Conservation (phyloP, 2,329 filamentous ascomycete genomes). For the Neofusicoccum kwambonambiense region DNA sequence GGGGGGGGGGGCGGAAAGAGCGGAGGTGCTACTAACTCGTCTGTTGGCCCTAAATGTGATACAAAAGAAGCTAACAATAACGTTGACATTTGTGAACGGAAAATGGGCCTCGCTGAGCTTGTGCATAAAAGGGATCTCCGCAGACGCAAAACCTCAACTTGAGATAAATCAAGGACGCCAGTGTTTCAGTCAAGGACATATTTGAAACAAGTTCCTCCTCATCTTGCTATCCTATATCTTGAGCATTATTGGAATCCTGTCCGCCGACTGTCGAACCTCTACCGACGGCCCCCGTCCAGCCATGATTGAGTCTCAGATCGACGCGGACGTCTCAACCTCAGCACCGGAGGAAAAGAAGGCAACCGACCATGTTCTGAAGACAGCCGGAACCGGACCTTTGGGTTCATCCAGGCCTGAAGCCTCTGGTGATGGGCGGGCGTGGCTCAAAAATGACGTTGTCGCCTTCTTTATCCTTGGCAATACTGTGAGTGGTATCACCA, state of each 20-base stretch:
- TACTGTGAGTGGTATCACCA: background rate
- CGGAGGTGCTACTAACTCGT: slow-evolving; percentile 4
- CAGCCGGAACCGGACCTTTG: background rate
- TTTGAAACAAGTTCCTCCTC: background rate
- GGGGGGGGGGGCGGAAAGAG: too few relatives aligned
- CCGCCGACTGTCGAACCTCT: background rate
- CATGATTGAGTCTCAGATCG: background rate
- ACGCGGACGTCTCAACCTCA: background rate
- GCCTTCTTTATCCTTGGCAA: slow-evolving; percentile 3
- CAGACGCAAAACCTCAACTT: background rate
- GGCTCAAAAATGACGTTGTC: background rate
- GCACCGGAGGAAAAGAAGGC: background rate
- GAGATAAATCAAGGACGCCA: background rate
- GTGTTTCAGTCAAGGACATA: background rate
- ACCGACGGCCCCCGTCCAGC: background rate
- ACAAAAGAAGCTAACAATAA: slow-evolving; percentile 4
- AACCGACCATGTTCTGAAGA: background rate
- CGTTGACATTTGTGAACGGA: background rate
- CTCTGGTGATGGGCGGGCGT: background rate
- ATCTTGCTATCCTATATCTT: too few relatives aligned
- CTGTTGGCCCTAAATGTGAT: background rate
- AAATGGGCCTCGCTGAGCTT: background rate
- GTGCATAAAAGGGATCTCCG: background rate
- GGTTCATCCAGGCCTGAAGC: background rate
- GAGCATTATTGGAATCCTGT: too few relatives aligned